Evolutionary conservation across 2,329 filamentous ascomycete genomes (phyloP).

Genomic region (Neonectria coccinea): DNA sequence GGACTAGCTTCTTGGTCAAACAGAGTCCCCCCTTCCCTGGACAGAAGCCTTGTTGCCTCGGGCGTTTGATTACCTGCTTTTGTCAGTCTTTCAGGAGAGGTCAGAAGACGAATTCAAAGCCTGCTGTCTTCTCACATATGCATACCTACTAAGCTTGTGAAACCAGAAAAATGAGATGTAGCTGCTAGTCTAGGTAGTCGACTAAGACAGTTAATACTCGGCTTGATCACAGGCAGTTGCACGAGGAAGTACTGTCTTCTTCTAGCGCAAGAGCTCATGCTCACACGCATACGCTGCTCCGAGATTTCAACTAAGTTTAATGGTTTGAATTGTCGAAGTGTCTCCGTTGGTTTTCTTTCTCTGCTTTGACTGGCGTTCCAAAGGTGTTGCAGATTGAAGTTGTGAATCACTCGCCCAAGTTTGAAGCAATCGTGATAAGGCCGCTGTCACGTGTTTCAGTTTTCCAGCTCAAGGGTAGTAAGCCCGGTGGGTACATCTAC

Average conservation of each 20-base stretch:
- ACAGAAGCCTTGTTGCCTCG: background rate
- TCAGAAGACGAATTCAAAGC: background rate
- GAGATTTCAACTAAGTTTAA: background rate
- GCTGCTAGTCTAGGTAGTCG: background rate
- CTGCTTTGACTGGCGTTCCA: background rate
- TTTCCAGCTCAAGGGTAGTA: background rate
- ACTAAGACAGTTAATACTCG: too few species aligned
- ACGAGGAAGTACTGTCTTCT: background rate
- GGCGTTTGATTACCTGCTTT: background rate
- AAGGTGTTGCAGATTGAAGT: background rate
- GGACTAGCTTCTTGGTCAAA: background rate
- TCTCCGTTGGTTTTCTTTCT: background rate
- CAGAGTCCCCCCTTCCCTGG: too few species aligned
- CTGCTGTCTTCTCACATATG: background rate
- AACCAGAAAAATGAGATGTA: background rate
- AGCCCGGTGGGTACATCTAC: constrained; percentile 11
- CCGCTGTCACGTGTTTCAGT: constrained; percentile 12
- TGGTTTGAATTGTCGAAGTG: background rate
- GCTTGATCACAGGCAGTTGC: background rate
- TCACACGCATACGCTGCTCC: background rate
- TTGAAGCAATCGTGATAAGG: background rate
- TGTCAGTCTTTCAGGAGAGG: background rate
- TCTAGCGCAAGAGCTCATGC: background rate
- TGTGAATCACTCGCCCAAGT: background rate
- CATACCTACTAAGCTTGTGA: background rate